Evolutionary conservation across 129 eudicot species (phyloP).

Genomic region (Tanacetum coccineum): DNA sequence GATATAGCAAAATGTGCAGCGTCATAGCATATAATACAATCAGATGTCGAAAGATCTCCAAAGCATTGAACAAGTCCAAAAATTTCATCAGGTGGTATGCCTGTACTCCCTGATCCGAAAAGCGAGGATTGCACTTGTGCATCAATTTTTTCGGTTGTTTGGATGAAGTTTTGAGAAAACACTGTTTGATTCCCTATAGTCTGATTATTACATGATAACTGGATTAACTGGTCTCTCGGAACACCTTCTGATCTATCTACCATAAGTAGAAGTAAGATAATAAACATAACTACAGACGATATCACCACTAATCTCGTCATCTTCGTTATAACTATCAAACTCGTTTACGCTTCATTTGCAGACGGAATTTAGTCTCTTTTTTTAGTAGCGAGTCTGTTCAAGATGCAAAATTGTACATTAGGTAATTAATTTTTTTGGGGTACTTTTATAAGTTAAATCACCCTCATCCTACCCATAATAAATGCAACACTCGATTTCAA

Average conservation of each 20-base stretch:
- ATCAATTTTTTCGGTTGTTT: conserved; percentile 49
- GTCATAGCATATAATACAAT: conserved; percentile 71
- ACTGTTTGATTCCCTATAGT: conserved; percentile 29
- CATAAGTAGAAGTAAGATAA: conserved; percentile 27
- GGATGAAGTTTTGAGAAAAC: conserved; percentile 45
- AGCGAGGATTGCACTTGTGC: conserved; percentile 38
- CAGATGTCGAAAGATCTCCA: conserved; percentile 60
- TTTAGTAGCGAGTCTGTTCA: conserved; percentile 32
- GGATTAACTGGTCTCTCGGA: conserved; percentile 51
- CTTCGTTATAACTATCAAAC: background rate
- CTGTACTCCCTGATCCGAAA: conserved; percentile 48
- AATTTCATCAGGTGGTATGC: conserved; percentile 42
- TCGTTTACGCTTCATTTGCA: conserved; percentile 23
- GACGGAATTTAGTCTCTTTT: conserved; percentile 12
- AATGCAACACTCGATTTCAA: no score
- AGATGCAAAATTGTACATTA: conserved; percentile 13
- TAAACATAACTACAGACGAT: conserved; percentile 11
- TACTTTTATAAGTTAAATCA: no score
- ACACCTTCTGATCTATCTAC: conserved; percentile 41
- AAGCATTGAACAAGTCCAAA: conserved; percentile 70
- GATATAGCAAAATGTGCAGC: conserved; percentile 61
- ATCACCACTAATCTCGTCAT: conserved; percentile 24
- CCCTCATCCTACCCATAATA: no score
- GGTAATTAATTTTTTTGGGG: conserved; percentile 11
- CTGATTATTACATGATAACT: conserved; percentile 34